Evolutionary conservation across 2,329 filamentous ascomycete genomes (phyloP), one percentile per base, ranked within the genome.

Genomic region (Ramularia collo-cygni): DNA sequence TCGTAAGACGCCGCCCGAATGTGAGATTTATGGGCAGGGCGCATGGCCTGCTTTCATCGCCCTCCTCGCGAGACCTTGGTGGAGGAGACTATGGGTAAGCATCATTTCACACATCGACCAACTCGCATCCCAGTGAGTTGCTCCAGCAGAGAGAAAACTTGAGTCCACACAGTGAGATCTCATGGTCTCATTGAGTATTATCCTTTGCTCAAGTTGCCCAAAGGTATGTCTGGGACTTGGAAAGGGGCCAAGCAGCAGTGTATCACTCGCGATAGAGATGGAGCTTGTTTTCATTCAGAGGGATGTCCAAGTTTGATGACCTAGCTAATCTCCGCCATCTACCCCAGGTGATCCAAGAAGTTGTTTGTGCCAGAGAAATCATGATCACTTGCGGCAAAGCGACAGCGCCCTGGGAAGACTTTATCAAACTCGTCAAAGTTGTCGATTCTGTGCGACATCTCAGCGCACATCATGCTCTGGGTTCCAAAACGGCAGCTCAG

Each of bases 351-450:
- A 42, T 37, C n/a, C 32, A 36, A 24, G 33, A 36, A 33, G 42
- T 50, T 12, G 47, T 44, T 6, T 47, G 44, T 35, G 47, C 47
- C 13, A 36, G 39, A 43, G 42, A 47, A 14, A 43, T 50, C 14
- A 18, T 50, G 13, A 39, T 50, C 3, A 47, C 47, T 4, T 50
- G 47, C 26, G 42, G 44, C 10, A 39, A 33, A 8, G 40, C 37
- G 9, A 50, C 47, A 4, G 33, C 35, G n/a, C 28, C 36, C 12
- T 50, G 47, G 47, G 42, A 45, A 15, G 44, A 50, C 13, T 43
- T 46, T 19, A 40, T 47, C n/a, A 36, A 41, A n/a, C 35, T 50
- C 17, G 38, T 48, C 3, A 31, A 38, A 14, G 38, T 40, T 6
- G 37, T 46, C 17, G 45, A 48, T 7, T 32, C 40, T 7, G 37